A percentile compares a stretch with the other conserved stretches of the same genome.
phyloP scores from a whole-genome alignment of 2,329 filamentous ascomycete species.

The Gnomoniopsis smithogilvyi region DNA sequence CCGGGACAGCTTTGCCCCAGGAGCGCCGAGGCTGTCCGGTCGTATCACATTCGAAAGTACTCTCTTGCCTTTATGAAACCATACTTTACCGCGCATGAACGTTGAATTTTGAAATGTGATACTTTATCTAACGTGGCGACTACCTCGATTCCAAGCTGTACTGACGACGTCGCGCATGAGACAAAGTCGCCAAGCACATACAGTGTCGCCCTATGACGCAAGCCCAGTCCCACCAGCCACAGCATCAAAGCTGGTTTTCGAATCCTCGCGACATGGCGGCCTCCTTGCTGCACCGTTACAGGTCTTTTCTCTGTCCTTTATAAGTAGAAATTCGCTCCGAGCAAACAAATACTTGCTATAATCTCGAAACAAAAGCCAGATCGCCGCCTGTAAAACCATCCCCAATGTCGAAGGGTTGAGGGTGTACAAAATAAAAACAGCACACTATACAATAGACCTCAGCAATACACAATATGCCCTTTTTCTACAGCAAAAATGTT shows the following conservation, averaged over 20 bases:
- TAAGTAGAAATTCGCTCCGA: background rate
- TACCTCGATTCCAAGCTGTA: background rate
- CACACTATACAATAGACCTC: background rate
- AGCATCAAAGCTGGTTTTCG: background rate
- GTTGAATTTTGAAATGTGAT: too few species aligned
- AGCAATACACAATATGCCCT: slow-evolving; percentile 34
- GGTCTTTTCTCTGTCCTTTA: background rate
- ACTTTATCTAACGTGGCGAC: too few species aligned
- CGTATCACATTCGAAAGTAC: too few species aligned
- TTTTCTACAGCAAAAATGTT: slow-evolving; percentile 44
- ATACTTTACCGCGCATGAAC: too few species aligned
- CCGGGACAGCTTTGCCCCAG: too few species aligned
- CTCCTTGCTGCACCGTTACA: background rate
- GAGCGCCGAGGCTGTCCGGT: too few species aligned
- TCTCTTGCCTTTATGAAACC: too few species aligned
- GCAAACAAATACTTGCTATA: too few species aligned
- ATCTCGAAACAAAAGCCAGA: too few species aligned
- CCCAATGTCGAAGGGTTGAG: background rate
- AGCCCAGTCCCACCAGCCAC: background rate
- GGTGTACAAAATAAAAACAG: background rate
- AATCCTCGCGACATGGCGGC: background rate
- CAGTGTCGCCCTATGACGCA: background rate
- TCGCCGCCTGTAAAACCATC: background rate
- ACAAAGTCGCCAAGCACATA: background rate
- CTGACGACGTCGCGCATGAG: background rate